These are phyloP conservation scores for Trypethelium eluteriae DNA, from an alignment of 495 filamentous ascomycete species.

Conservation along the genomic window DNA sequence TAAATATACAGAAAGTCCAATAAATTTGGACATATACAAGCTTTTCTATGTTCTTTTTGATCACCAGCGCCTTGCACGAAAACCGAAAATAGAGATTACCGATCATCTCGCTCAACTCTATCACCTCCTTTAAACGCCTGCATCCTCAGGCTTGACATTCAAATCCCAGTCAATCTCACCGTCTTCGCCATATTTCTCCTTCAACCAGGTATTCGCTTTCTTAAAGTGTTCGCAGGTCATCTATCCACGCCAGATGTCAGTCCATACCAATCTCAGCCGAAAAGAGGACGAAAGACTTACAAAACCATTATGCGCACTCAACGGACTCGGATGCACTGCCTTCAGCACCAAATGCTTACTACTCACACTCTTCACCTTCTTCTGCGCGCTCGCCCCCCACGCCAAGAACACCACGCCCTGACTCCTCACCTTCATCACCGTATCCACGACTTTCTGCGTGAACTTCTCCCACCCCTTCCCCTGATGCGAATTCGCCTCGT, in stretches of 20 bases:
- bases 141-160: conserved; percentile 38
- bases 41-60: not conserved
- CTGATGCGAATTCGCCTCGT: conserved; percentile 74
- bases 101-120: not conserved
- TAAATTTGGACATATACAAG: not conserved
- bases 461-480: conserved; percentile 85
- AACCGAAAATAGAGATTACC: not conserved
- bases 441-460: conserved; percentile 83
- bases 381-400: conserved; percentile 77
- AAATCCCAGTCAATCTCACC: conserved; percentile 85
- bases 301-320: conserved; percentile 74
- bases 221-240: conserved; percentile 83
- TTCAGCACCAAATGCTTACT: conserved; percentile 70
- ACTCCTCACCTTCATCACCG: conserved; percentile 64
- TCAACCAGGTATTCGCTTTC: conserved; percentile 84
- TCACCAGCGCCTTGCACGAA: not conserved
- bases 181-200: conserved; percentile 63
- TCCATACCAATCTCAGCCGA: not conserved
- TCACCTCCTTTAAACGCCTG: conserved; percentile 26
- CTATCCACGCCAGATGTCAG: conserved; percentile 31
- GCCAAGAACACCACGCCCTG: conserved; percentile 87
- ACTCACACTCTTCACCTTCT: conserved; percentile 64
- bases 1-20: not conserved
- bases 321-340: conserved; percentile 83
- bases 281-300: conserved; percentile 31